These are phyloP conservation scores for Chytriomyces sp. DNA, from an alignment of 192 early-diverging fungal genomes.

Conservation along the genomic window DNA sequence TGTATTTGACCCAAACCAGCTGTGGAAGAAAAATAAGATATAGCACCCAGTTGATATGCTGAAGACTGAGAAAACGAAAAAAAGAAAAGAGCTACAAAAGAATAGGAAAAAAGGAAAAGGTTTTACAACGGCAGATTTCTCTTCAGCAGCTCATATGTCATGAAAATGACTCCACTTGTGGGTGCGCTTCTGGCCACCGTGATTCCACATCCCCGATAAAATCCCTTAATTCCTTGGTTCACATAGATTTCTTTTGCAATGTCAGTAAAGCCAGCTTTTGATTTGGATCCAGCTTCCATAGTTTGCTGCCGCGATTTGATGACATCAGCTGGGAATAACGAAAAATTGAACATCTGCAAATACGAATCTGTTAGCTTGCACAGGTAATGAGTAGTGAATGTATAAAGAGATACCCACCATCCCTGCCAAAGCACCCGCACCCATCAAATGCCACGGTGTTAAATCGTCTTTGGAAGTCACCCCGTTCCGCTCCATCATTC, in stretches of 20 bases:
- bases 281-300: constrained; percentile 26
- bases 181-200: constrained; percentile 88
- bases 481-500: constrained; percentile 51
- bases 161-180: constrained; percentile 94
- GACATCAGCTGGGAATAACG: constrained; percentile 91
- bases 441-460: constrained; percentile 72
- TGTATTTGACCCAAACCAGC: too few relatives aligned
- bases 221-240: constrained; percentile 77
- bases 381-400: background rate
- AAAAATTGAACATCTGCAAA: constrained; percentile 40
- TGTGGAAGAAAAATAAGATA: too few relatives aligned
- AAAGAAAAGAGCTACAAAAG: too few relatives aligned
- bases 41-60: too few relatives aligned
- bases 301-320: constrained; percentile 96
- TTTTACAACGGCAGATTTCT: constrained; percentile 21
- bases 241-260: constrained; percentile 74
- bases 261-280: constrained; percentile 57
- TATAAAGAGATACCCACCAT: constrained; percentile 73
- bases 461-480: constrained; percentile 74
- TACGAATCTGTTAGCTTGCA: background rate
- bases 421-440: constrained; percentile 88
- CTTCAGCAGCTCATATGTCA: constrained; percentile 74
- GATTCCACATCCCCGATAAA: constrained; percentile 95
- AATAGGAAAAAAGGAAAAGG: background rate
- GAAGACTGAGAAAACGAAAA: too few relatives aligned